Percentiles rank a stretch among this genome's conserved stretches.
These are phyloP conservation scores for Gyromitra esculenta DNA, from an alignment of 2,329 filamentous ascomycete species.

Conservation along the genomic window DNA sequence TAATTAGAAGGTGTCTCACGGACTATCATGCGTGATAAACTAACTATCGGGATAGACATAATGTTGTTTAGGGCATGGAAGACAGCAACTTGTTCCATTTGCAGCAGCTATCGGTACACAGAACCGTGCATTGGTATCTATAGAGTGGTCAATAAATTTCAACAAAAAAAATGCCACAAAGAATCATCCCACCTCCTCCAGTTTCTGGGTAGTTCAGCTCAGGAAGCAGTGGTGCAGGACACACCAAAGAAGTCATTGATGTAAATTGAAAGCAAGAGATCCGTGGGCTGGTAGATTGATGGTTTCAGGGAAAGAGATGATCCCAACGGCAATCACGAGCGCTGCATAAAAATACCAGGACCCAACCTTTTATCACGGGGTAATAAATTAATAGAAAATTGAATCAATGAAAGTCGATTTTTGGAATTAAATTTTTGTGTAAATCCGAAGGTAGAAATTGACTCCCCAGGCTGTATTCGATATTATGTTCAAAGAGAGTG, in stretches of 20 bases:
- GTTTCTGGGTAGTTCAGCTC: conserved; percentile 68
- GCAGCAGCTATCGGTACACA: conserved; percentile 62
- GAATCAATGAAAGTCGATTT: conserved; percentile 21
- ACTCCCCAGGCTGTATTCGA: conserved; percentile 16
- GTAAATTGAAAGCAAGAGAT: conserved; percentile 17
- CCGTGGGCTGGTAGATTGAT: conserved; percentile 2
- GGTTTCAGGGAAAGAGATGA: conserved; percentile 15
- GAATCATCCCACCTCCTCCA: conserved; percentile 72
- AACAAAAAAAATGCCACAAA: conserved; percentile 43
- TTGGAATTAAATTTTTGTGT: conserved; percentile 11
- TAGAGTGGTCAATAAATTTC: conserved; percentile 37
- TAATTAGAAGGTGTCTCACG: conserved; percentile 40
- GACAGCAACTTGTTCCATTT: conserved; percentile 74
- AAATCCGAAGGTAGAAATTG: conserved; percentile 8
- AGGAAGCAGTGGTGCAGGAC: conserved; percentile 76
- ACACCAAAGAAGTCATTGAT: conserved; percentile 60
- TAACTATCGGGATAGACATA: conserved; percentile 73
- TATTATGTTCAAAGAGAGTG: conserved; percentile 23
- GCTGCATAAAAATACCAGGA: conserved; percentile 35
- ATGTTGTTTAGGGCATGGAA: conserved; percentile 87
- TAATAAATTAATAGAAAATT: conserved; percentile 7
- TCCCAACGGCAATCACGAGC: conserved; percentile 41
- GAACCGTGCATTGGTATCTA: conserved; percentile 69
- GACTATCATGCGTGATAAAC: conserved; percentile 47
- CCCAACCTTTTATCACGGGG: conserved; percentile 14